A percentile compares a stretch with the other conserved stretches of the same genome.
Conservation (phyloP, 2,329 filamentous ascomycete species). For the Alternaria atra region DNA sequence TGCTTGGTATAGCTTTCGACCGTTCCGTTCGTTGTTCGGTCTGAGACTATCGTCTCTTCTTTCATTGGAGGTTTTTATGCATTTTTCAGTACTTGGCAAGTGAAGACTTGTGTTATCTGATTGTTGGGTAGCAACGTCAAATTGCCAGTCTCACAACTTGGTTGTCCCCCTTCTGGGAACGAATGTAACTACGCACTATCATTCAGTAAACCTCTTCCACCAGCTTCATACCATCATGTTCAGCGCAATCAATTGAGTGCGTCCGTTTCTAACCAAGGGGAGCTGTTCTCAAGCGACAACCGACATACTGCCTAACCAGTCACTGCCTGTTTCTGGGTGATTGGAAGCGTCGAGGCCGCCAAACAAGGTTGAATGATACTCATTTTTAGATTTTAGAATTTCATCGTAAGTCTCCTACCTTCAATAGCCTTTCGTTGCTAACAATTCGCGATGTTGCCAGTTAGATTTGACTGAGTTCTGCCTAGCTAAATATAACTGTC, state of each 20-base stretch:
- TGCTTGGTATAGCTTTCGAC: background rate
- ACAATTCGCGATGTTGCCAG: background rate
- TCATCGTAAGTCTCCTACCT: background rate
- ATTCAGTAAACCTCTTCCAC: background rate
- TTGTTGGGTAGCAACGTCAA: background rate
- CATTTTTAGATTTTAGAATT: background rate
- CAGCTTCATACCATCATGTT: background rate
- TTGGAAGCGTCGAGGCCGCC: background rate
- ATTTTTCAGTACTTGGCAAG: background rate
- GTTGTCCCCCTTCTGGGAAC: background rate
- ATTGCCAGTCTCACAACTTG: background rate
- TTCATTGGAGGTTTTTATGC: background rate
- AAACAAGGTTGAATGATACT: too few species aligned
- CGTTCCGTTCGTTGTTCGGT: background rate
- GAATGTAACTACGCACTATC: constrained; percentile 4
- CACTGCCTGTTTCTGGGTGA: background rate
- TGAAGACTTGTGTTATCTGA: background rate
- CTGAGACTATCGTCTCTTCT: background rate
- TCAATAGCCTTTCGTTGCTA: background rate
- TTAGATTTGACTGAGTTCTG: background rate
- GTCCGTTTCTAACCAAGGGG: background rate
- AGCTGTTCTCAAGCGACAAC: background rate
- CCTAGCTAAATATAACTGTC: background rate
- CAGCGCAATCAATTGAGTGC: background rate
- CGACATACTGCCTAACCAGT: background rate